Conservation (phyloP, 805 yeast species). For the Yamadazyma scolyti region DNA sequence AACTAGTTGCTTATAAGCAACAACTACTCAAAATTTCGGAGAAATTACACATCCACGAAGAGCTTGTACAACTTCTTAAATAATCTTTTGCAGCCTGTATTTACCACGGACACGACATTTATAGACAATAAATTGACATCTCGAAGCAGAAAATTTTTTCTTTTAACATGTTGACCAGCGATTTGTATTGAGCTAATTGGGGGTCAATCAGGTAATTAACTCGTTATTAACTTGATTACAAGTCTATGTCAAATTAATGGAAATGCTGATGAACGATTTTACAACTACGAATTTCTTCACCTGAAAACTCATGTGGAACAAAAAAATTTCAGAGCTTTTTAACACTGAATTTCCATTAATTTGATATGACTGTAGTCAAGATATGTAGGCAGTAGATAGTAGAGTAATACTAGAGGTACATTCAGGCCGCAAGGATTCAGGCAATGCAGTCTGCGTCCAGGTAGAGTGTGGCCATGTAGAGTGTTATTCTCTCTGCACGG, state of each 20-base stretch:
- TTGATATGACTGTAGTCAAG: conserved; percentile 2
- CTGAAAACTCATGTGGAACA: conserved; percentile 58
- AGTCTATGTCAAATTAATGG: conserved; percentile 3
- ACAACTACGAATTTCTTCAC: conserved; percentile 64
- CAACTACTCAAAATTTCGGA: no score
- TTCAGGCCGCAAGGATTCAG: no score
- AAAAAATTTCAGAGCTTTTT: conserved; percentile 64
- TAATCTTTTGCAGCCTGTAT: conserved; percentile 3
- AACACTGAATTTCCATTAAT: conserved; percentile 54
- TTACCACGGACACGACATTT: no score
- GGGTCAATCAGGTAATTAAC: not conserved
- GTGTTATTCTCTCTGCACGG: no score
- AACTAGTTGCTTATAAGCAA: no score
- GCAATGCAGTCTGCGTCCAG: no score
- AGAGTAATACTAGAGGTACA: no score
- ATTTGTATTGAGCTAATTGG: not conserved
- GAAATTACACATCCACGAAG: conserved; percentile 2
- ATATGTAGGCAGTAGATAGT: not conserved
- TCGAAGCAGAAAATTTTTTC: no score
- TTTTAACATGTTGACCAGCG: no score
- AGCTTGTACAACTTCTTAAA: not conserved
- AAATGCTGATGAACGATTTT: conserved; percentile 29
- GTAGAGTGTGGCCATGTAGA: no score
- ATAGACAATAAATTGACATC: no score
- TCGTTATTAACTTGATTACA: conserved; percentile 2